Base-by-base conservation (phyloP, 805 yeast genomes). In the Lipomyces sp. region DNA sequence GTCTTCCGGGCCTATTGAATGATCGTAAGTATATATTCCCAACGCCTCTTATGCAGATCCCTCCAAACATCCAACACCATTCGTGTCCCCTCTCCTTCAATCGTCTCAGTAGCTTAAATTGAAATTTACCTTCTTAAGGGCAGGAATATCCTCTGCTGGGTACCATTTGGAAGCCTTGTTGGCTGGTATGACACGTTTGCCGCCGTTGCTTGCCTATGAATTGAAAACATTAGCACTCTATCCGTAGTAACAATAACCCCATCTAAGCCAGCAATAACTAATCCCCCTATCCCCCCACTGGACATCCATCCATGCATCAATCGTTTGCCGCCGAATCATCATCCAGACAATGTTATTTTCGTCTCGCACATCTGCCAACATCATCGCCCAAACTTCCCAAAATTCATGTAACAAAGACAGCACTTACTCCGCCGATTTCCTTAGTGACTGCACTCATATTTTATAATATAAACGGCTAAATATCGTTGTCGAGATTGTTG, bases 131-230 rank as follows among this genome's bases (percentile, higher is more conserved):
- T 86, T 87, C 86, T 90, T 91, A 77, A 94, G 87, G 78, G 87
- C 92, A 81, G 93, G 89, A 77, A 86, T 89, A 83, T 88, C 90
- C 86, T 90, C 94, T 80, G 96, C 88, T 82, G 90, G 92, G 87
- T 90, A 92, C 97, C 96, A 90, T 86, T 89, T 89, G 83, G 91
- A 90, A 80, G 95, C 94, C 85, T 84, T 76, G 68, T 64, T 72
- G 69, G 72, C 71, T 58, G 81, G 75, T 66, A 77, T 63, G 64
- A 70, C 70, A 69, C 79, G 77, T 68, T 70, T 69, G 63, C 75
- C 76, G 63, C 79, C 79, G 77, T 77, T 77, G 74, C 73, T 76
- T 70, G 79, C 77, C 74, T 74, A 57, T 35, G 56, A 24, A 24
- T 11, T 10, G 13, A 30, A 50, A 59, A 34, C 33, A 29, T 56